These are phyloP conservation scores for Podospora tetraspora DNA, from an alignment of 495 filamentous ascomycete genomes.

Conservation along the genomic window DNA sequence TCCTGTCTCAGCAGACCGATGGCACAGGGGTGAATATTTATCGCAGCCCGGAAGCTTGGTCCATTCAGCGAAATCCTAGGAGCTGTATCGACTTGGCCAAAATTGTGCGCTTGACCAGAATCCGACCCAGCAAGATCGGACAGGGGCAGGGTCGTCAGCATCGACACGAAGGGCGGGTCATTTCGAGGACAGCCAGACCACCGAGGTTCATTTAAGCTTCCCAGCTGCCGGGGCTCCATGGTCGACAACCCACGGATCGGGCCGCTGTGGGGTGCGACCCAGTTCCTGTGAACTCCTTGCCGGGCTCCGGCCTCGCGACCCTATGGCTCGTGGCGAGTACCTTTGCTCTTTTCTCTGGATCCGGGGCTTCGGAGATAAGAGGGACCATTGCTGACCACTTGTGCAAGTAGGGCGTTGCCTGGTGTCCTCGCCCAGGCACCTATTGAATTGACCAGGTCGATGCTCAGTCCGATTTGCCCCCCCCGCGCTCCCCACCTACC, in stretches of 20 bases:
- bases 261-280: neutral
- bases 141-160: neutral
- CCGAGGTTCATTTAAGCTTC: neutral
- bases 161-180: neutral
- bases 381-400: neutral
- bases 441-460: neutral
- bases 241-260: neutral
- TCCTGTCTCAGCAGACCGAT: neutral
- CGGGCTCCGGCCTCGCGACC: too few species aligned
- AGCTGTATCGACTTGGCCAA: neutral
- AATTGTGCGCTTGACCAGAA: neutral
- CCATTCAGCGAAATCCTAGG: neutral
- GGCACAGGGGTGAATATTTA: neutral
- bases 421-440: neutral
- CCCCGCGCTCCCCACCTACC: neutral
- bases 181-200: neutral
- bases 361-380: neutral
- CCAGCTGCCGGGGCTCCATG: neutral
- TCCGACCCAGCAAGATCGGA: neutral
- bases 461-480: neutral
- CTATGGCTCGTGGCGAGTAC: too few species aligned
- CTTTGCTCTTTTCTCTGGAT: neutral
- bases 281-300: neutral
- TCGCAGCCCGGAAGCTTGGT: neutral
- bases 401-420: neutral